A percentile compares a stretch with the other conserved stretches of the same genome.
These are phyloP conservation scores for Tolypocladium nubicola DNA, from an alignment of 2,329 filamentous ascomycete genomes.

Conservation along the genomic window DNA sequence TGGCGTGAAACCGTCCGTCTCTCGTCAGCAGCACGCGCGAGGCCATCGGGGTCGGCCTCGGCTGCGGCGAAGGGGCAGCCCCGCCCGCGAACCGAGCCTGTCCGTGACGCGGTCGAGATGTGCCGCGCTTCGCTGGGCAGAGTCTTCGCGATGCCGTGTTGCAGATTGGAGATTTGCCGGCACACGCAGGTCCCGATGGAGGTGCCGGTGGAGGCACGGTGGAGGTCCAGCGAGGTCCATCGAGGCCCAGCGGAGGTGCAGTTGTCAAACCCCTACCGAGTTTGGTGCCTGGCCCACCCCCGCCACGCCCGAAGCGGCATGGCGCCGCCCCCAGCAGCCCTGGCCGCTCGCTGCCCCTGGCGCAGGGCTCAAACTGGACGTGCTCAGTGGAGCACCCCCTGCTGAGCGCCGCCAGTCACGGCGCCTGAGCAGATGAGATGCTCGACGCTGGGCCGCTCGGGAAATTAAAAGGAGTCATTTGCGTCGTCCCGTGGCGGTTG, in stretches of 20 bases:
- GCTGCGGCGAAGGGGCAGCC: neutral
- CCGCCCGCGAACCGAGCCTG: neutral
- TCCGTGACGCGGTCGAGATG: neutral
- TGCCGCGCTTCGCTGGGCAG: neutral
- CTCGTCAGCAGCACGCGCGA: neutral
- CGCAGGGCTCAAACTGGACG: neutral
- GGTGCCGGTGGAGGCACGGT: neutral
- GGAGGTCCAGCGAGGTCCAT: too few relatives aligned
- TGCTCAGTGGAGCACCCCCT: neutral
- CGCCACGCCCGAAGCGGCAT: neutral
- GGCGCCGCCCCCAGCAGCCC: neutral
- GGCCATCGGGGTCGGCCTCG: neutral
- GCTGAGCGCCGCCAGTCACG: neutral
- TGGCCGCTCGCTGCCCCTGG: neutral
- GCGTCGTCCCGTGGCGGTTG: neutral
- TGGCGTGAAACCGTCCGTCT: neutral
- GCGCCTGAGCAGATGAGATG: neutral
- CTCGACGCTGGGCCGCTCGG: neutral
- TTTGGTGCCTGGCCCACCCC: neutral
- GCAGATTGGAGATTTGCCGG: neutral
- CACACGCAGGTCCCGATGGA: neutral
- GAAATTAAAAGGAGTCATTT: neutral
- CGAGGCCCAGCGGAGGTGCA: neutral
- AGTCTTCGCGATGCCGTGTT: neutral
- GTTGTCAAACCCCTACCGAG: neutral